These are phyloP conservation scores for Elaeagnus macrophylla DNA, from an alignment of 306 rosid species.

Conservation along the genomic window DNA sequence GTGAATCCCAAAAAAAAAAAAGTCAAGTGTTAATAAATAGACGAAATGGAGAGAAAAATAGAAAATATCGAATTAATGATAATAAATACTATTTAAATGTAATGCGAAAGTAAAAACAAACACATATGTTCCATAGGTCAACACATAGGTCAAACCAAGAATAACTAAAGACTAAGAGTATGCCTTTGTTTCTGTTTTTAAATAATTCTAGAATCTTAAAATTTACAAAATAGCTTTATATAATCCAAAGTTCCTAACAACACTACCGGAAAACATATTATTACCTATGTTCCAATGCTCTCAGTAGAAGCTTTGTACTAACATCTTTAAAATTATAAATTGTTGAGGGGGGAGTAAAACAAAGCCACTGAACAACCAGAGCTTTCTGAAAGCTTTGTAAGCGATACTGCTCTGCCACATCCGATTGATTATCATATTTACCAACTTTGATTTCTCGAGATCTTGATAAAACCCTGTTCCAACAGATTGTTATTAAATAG, in stretches of 20 bases:
- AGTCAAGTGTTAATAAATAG: neutral
- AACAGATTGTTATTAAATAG: slow-evolving; percentile 13
- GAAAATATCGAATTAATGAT: no score
- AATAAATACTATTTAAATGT: no score
- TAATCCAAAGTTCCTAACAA: neutral
- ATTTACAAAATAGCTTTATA: slow-evolving; percentile 16
- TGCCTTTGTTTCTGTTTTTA: neutral
- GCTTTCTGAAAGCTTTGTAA: slow-evolving; percentile 89
- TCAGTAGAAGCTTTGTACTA: slow-evolving; percentile 64
- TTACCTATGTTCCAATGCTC: slow-evolving; percentile 82
- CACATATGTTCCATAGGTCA: no score
- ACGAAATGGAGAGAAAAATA: no score
- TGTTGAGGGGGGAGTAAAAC: slow-evolving; percentile 96
- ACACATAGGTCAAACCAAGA: no score
- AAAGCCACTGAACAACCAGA: slow-evolving; percentile 91
- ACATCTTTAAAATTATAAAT: slow-evolving; percentile 57
- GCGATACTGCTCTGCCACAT: slow-evolving; percentile 88
- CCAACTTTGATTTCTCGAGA: slow-evolving; percentile 74
- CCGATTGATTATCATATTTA: slow-evolving; percentile 49
- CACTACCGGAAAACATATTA: no score
- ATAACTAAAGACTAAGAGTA: no score
- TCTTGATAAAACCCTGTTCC: slow-evolving; percentile 78
- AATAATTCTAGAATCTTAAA: neutral
- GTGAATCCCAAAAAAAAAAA: neutral
- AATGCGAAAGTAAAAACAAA: no score